A percentile compares a stretch with the other conserved stretches of the same genome.
phyloP scores from a whole-genome alignment of 257 asterid species.

The Voacanga thouarsii region DNA sequence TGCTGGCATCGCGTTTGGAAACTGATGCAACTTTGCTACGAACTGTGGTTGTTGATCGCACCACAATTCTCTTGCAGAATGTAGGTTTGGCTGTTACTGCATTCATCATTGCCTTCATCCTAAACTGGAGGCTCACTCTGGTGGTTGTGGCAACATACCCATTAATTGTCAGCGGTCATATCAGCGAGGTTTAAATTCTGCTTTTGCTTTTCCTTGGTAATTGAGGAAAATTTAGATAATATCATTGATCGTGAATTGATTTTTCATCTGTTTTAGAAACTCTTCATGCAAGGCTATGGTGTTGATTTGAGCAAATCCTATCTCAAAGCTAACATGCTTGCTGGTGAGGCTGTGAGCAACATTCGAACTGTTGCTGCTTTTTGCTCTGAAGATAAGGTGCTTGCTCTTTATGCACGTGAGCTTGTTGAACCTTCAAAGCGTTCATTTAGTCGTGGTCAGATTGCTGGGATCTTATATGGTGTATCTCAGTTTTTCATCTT shows the following conservation, averaged over 20 bases:
- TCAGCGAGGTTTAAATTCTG: conserved; percentile 69
- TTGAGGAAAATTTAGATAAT: background rate
- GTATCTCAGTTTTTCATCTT: conserved; percentile 93
- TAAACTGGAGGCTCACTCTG: conserved; percentile 97
- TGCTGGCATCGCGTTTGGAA: conserved; percentile 85
- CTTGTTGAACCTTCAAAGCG: conserved; percentile 75
- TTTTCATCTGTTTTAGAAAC: conserved; percentile 58
- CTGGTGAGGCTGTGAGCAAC: conserved; percentile 98
- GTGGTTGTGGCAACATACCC: conserved; percentile 92
- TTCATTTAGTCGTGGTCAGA: conserved; percentile 84
- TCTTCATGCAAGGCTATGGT: conserved; percentile 94
- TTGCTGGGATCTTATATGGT: conserved; percentile 88
- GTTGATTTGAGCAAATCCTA: conserved; percentile 86
- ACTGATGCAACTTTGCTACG: conserved; percentile 79
- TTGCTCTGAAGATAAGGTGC: conserved; percentile 84
- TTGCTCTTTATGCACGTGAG: conserved; percentile 64
- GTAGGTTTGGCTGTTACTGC: conserved; percentile 77
- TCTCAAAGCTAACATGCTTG: conserved; percentile 94
- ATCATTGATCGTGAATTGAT: conserved; percentile 9
- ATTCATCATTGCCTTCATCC: conserved; percentile 78
- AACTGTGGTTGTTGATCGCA: conserved; percentile 87
- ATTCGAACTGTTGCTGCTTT: conserved; percentile 94
- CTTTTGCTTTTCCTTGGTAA: background rate
- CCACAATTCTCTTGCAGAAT: conserved; percentile 81
- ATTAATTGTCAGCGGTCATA: conserved; percentile 81